Percentiles rank a stretch among this genome's conserved stretches.
Conservation (phyloP, 2,329 filamentous ascomycete species). For the Aureobasidium leucospermi region DNA sequence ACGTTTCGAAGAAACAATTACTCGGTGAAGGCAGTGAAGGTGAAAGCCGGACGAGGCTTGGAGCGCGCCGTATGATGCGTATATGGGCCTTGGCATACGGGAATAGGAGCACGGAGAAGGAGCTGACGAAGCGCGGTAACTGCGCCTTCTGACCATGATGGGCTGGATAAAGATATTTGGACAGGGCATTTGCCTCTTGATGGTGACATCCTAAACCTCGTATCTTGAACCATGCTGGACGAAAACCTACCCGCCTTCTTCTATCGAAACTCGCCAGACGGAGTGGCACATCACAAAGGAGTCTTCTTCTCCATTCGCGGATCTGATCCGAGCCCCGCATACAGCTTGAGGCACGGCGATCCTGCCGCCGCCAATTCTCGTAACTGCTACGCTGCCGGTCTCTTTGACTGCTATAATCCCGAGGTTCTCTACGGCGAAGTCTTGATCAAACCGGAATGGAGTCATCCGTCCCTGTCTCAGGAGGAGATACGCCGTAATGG, state of each 20-base stretch:
- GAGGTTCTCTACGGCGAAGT: slow-evolving; percentile 85
- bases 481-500: slow-evolving; percentile 69
- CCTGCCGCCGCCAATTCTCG: slow-evolving; percentile 55
- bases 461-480: slow-evolving; percentile 70
- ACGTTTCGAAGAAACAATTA: background rate
- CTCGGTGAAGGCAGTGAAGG: background rate
- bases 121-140: background rate
- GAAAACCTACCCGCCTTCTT: slow-evolving; percentile 78
- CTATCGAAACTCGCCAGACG: slow-evolving; percentile 46
- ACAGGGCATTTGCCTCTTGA: background rate
- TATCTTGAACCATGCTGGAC: slow-evolving; percentile 62
- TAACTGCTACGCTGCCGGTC: slow-evolving; percentile 79
- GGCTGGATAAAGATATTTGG: background rate
- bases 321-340: slow-evolving; percentile 70
- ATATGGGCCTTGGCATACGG: background rate
- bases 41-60: background rate
- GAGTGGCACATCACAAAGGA: slow-evolving; percentile 45
- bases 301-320: slow-evolving; percentile 62
- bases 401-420: slow-evolving; percentile 73
- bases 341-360: slow-evolving; percentile 70
- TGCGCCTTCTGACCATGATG: slow-evolving; percentile 5
- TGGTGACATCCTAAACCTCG: background rate
- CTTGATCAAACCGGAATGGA: slow-evolving; percentile 75
- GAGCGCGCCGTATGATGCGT: slow-evolving; percentile 1
- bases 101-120: slow-evolving; percentile 2